Conservation (phyloP, 179 eudicot genomes). For the Pouteria campechiana region DNA sequence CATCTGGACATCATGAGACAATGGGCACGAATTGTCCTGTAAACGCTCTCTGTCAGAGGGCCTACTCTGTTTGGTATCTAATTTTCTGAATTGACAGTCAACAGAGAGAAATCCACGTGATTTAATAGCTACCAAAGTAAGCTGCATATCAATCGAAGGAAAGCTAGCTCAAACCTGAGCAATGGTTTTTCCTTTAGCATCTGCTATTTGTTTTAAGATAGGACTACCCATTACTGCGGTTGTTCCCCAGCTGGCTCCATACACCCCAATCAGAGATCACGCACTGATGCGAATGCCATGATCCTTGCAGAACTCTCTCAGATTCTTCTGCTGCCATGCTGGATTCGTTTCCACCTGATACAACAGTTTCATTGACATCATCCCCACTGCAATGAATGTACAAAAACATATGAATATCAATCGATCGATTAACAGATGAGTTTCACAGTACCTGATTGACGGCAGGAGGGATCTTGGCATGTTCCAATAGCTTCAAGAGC, state of each 20-base stretch:
- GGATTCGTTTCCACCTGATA: constrained; percentile 61
- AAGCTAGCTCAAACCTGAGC: constrained; percentile 5
- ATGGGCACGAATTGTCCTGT: too few species aligned
- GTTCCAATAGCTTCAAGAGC: constrained; percentile 20
- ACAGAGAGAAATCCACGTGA: too few species aligned
- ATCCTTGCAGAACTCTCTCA: constrained; percentile 33
- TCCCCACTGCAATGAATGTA: neutral
- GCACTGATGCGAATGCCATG: constrained; percentile 23
- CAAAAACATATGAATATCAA: too few species aligned
- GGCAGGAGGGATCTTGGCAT: constrained; percentile 56
- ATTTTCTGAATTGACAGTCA: too few species aligned
- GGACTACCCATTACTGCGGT: neutral
- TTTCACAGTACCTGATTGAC: constrained; percentile 42
- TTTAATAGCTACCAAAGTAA: too few species aligned
- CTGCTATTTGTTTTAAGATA: constrained; percentile 3
- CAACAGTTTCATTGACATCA: neutral
- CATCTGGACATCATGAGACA: too few species aligned
- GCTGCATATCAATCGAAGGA: too few species aligned
- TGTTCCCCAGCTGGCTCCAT: neutral
- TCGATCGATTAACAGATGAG: neutral
- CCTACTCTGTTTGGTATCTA: too few species aligned
- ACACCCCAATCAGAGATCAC: neutral
- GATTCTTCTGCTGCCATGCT: constrained; percentile 63
- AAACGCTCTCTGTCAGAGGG: too few species aligned
- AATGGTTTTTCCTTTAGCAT: constrained; percentile 11